A percentile compares a stretch with the other conserved stretches of the same genome.
phyloP scores from a whole-genome alignment of 345 rosid species.

The Brassica cretica region DNA sequence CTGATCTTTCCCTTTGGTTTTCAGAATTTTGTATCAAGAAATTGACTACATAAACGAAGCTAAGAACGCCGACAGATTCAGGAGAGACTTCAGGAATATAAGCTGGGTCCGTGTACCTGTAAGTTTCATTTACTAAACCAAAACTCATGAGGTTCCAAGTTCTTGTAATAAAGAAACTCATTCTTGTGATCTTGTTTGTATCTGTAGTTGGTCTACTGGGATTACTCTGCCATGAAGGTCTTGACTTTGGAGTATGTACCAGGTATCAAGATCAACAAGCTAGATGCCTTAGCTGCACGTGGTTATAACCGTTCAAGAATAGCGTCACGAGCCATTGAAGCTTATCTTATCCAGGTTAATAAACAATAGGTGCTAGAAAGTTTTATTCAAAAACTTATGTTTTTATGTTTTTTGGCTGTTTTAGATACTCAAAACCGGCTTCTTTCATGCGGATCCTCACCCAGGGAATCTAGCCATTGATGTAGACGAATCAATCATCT shows the following conservation, averaged over 20 bases:
- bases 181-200: background rate
- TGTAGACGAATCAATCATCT: conserved; percentile 75
- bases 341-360: conserved; percentile 90
- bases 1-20: conserved; percentile 34
- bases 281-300: conserved; percentile 61
- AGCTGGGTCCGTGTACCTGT: conserved; percentile 98
- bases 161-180: conserved; percentile 6
- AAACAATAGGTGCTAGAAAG: background rate
- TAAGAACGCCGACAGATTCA: conserved; percentile 84
- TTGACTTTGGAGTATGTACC: conserved; percentile 97
- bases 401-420: conserved; percentile 20
- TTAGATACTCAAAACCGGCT: conserved; percentile 88
- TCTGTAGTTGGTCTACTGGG: conserved; percentile 82
- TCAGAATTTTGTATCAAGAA: conserved; percentile 88
- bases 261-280: conserved; percentile 75
- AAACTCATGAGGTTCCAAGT: background rate
- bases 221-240: conserved; percentile 86
- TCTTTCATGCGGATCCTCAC: conserved; percentile 99
- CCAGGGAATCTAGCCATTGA: conserved; percentile 97
- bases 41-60: conserved; percentile 97
- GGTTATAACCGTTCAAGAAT: conserved; percentile 69
- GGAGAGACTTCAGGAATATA: conserved; percentile 83
- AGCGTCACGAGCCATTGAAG: conserved; percentile 85
- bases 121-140: conserved; percentile 41
- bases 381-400: background rate